Base-by-base conservation (phyloP, 805 yeast species). In the Debaryomyces prosopidis region DNA sequence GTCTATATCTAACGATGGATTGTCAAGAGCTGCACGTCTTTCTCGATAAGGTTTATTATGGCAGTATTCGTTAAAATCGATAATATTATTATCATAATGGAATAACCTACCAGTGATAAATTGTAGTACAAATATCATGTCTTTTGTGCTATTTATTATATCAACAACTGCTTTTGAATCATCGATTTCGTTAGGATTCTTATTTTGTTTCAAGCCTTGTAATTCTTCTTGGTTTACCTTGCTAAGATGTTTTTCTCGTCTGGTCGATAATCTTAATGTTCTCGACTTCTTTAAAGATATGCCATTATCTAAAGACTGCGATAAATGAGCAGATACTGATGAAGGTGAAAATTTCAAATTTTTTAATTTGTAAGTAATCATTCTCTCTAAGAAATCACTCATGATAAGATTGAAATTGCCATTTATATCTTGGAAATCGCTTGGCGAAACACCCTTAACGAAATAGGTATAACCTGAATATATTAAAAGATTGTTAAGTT, bases 391-490 rank as follows among this genome's bases (percentile, higher is more conserved):
- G 34, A 69, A 63, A 4, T 49, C 59, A 43, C 64, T 55, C 27
- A 65, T 49, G 15, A 47, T 51, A 35, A 55, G 47, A 30, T 69
- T 70, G 38, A 82, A 63, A 48, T 64, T 73, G 10, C 71, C 71
- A 19, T 67, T 68, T 45, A 82, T 77, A n/a, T 65, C 67, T 7
- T 58, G 48, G 59, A 76, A 87, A 4, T 77, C 75, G 2, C 62
- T 63, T 0, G 66, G 62, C 2, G 86, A 79, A 3, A 80, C 68
- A 40, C 80, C 81, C 50, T 83, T 86, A 17, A 85, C 73, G 55
- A 85, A 71, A 47, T 50, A 64, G 5, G 71, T 61, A 11, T 71
- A 51, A 2, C 73, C 67, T 2, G 67, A 54, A 47, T 64, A 71
- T 2, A 64, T 58, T 19, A 58, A 51, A 16, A 54, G 61, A 18